Conservation (phyloP, 176 grass and related monocot species). For the Bromus sterilis region DNA sequence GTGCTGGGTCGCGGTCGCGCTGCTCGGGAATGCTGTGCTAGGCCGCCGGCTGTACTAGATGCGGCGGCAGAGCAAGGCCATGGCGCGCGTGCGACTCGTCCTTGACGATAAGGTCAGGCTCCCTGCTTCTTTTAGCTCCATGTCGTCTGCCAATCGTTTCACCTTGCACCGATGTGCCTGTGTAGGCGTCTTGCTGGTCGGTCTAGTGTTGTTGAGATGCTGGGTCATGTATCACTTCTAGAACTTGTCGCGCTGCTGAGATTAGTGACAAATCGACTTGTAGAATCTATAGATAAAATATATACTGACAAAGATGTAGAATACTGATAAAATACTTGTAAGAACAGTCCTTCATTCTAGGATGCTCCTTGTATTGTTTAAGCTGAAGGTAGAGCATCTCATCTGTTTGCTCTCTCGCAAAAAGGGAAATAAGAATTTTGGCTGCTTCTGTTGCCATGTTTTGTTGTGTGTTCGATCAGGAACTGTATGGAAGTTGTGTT, state of each 20-base stretch:
- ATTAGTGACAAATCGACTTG: no score
- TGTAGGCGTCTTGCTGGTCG: constrained; percentile 9
- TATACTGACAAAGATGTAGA: background rate
- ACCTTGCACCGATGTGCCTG: background rate
- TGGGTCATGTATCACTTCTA: background rate
- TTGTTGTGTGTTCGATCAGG: background rate
- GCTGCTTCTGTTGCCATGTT: background rate
- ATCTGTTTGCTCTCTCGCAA: background rate
- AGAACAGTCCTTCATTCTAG: no score
- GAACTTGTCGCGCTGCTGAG: background rate
- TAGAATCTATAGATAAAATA: no score
- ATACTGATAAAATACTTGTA: background rate
- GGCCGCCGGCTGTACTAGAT: constrained; percentile 58
- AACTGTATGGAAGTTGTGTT: background rate
- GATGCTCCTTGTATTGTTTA: no score
- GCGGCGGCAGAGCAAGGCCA: constrained; percentile 48
- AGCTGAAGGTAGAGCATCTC: background rate
- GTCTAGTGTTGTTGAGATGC: background rate
- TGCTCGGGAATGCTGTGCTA: constrained; percentile 64
- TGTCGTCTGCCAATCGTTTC: background rate
- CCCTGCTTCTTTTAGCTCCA: background rate
- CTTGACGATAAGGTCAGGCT: constrained; percentile 71
- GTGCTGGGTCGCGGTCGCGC: constrained; percentile 51
- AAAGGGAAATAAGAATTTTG: background rate
- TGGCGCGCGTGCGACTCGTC: constrained; percentile 54